Evolutionary conservation across 1,284 basidiomycete species (phyloP).

Genomic region (Meira nashicola): DNA sequence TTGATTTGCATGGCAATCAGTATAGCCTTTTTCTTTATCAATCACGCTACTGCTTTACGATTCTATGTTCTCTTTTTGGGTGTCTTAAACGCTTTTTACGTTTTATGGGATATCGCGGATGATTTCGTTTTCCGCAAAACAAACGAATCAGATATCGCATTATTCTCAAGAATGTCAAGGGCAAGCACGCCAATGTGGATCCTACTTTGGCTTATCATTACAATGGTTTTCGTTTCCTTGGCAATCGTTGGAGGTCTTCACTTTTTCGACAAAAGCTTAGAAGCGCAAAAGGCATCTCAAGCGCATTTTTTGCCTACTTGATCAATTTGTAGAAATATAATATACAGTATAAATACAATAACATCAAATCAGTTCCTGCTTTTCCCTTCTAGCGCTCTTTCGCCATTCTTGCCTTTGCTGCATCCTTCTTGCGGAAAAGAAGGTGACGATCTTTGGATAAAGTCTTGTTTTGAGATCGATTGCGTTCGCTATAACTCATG

Average conservation of each 20-base stretch:
- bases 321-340: background rate
- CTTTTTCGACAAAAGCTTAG: constrained; percentile 11
- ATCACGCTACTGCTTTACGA: background rate
- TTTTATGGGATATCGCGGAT: constrained; percentile 13
- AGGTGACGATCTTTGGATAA: constrained; percentile 44
- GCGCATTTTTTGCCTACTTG: constrained; percentile 12
- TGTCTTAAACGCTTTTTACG: constrained; percentile 2
- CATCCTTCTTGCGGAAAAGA: constrained; percentile 35
- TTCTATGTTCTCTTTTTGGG: background rate
- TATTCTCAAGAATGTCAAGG: constrained; percentile 5
- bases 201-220: constrained; percentile 10
- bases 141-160: constrained; percentile 16
- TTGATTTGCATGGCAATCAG: constrained; percentile 4
- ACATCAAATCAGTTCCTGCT: background rate
- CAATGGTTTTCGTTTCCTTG: constrained; percentile 6
- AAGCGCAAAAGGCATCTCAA: constrained; percentile 9
- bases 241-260: constrained; percentile 8
- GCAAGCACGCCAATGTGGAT: constrained; percentile 8
- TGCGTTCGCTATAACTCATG: constrained; percentile 53
- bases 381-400: background rate
- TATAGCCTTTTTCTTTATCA: constrained; percentile 10
- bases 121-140: constrained; percentile 14
- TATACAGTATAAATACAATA: background rate
- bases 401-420: background rate
- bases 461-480: constrained; percentile 49